These are phyloP conservation scores for Xylariaceae sp. DNA, from an alignment of 2,329 filamentous ascomycete genomes.

Conservation along the genomic window DNA sequence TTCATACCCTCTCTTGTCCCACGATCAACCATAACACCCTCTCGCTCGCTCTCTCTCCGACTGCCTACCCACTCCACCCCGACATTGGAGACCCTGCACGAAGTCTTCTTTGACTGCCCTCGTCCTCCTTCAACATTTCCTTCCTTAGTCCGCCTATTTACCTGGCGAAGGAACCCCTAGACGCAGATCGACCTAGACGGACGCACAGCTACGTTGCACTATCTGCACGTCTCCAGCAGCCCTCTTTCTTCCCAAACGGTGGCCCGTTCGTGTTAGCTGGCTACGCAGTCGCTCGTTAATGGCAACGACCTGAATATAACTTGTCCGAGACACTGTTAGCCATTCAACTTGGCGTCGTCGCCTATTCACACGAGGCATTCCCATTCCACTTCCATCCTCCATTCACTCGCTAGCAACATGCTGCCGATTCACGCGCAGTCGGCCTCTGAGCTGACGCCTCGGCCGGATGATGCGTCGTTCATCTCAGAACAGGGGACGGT, in stretches of 20 bases:
- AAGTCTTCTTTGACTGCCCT: too few relatives aligned
- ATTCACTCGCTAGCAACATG: constrained; percentile 25
- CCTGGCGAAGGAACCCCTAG: constrained; percentile 2
- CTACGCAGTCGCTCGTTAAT: constrained; percentile 6
- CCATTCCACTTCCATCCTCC: constrained; percentile 3
- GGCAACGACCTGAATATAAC: constrained; percentile 15
- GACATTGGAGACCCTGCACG: too few relatives aligned
- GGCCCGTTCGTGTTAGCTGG: constrained; percentile 1
- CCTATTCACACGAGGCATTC: neutral
- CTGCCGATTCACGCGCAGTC: constrained; percentile 31
- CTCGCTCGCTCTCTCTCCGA: too few relatives aligned
- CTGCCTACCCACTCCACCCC: too few relatives aligned
- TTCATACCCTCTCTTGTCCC: neutral
- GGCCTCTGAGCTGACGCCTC: constrained; percentile 22
- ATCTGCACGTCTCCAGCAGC: constrained; percentile 8
- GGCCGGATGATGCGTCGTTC: constrained; percentile 28
- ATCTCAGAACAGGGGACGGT: constrained; percentile 39
- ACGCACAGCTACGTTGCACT: constrained; percentile 16
- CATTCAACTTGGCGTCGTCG: neutral
- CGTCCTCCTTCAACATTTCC: neutral
- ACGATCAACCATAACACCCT: neutral
- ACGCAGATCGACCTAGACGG: constrained; percentile 6
- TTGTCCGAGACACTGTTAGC: constrained; percentile 2
- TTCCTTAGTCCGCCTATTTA: neutral
- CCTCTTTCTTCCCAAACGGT: constrained; percentile 1